A percentile compares a stretch with the other conserved stretches of the same genome.
These are phyloP conservation scores for Saturnispora halmiae DNA, from an alignment of 805 yeast genomes.

Conservation along the genomic window DNA sequence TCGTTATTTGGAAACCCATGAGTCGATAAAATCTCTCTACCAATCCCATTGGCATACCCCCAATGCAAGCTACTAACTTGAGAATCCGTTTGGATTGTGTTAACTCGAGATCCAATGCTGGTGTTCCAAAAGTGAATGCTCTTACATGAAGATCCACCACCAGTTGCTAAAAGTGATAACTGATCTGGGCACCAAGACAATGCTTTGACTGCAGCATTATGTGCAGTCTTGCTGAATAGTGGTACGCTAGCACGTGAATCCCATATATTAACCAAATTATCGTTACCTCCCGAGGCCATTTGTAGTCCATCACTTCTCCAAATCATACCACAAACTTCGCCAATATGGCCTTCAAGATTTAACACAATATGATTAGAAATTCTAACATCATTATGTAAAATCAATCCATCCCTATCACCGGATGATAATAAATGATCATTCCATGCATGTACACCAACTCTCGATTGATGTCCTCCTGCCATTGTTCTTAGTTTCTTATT, in stretches of 20 bases:
- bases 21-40: constrained; percentile 79
- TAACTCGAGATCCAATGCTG: constrained; percentile 76
- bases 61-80: constrained; percentile 91
- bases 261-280: constrained; percentile 88
- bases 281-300: constrained; percentile 90
- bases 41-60: constrained; percentile 72
- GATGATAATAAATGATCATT: constrained; percentile 66
- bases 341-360: constrained; percentile 57
- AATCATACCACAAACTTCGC: constrained; percentile 87
- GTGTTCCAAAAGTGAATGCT: constrained; percentile 94
- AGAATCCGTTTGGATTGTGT: constrained; percentile 83
- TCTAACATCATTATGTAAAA: constrained; percentile 86
- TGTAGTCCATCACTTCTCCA: constrained; percentile 80
- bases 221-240: constrained; percentile 64
- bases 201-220: constrained; percentile 93
- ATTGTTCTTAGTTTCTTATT: constrained; percentile 68
- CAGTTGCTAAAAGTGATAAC: constrained; percentile 76
- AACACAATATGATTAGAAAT: constrained; percentile 64
- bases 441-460: constrained; percentile 85
- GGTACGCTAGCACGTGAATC: constrained; percentile 69
- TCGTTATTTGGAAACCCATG: constrained; percentile 90
- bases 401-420: constrained; percentile 82
- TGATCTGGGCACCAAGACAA: constrained; percentile 92
- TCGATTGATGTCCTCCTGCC: constrained; percentile 53
- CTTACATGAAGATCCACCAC: constrained; percentile 91